Evolutionary conservation across 495 filamentous ascomycete genomes (phyloP), one percentile per base, ranked within the genome.

Genomic region (Immersiella caudata): DNA sequence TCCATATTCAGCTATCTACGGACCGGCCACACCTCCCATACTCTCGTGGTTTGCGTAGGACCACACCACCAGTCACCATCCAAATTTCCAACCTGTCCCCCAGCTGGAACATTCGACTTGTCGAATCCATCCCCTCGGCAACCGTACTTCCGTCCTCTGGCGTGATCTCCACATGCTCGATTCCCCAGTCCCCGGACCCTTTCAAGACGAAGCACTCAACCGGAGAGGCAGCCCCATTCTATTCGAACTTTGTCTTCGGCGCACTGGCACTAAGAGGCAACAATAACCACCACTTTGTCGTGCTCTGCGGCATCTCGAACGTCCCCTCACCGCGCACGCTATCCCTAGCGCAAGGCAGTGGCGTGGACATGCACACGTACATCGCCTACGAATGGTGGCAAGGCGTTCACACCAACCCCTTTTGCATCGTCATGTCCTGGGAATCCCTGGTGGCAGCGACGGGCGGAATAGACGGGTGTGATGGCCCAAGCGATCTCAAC

Each of bases 351-450:
- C 21, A 55, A 22, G 24, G 52, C 6, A 26, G 52, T 22, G 52
- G 52, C n/a, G 52, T 55, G 52, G 52, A 55, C 12, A 55, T 55
- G 11, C 52, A 26, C 8, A 55, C 52, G 20, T 55, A 55, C 20
- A 55, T 55, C 14, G 52, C 52, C 7, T 55, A 55, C 22, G 52
- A 26, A 12, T 55, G 52, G 52, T 55, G 52, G 52, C 52, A 55
- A 55, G 52, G 24, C 21, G 9, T n/a, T 12, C 52, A 24, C 11
- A 22, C 52, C 24, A 55, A 2, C 9, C 52, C 52, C 8, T 55
- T 55, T n/a, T 55, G 52, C n/a, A 5, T 55, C 52, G 52, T 55
- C 52, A 55, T 55, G 52, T 55, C 52, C 21, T 55, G 52, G 52
- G 52, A 55, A n/a, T 55, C 52, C 24, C 22, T 55, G 20, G n/a